Evolutionary conservation across 768 basidiomycete species (phyloP).

Genomic region (Leccinum broughii): DNA sequence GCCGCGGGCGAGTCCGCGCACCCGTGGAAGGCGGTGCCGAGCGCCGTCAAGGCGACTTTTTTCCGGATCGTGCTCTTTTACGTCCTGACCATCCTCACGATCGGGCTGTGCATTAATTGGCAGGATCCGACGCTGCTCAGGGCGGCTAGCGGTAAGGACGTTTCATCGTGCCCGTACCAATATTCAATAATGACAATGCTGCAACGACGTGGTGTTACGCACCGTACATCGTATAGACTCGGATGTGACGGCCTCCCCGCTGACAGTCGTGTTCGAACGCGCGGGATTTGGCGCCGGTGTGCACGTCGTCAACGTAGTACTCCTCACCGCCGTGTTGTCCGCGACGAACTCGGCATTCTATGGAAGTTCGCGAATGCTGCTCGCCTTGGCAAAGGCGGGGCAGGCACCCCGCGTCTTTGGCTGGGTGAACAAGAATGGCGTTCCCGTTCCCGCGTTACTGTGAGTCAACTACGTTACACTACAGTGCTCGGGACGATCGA

Average conservation of each 20-base stretch:
- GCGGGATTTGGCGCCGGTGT: slow-evolving; percentile 63
- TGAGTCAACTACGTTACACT: slow-evolving; percentile 32
- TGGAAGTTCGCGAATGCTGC: slow-evolving; percentile 61
- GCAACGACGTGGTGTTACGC: neutral
- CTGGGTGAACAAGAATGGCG: slow-evolving; percentile 62
- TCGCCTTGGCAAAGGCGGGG: slow-evolving; percentile 61
- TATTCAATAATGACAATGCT: neutral
- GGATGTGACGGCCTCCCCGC: slow-evolving; percentile 56
- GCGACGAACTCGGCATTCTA: slow-evolving; percentile 69
- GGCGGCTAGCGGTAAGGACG: slow-evolving; percentile 41
- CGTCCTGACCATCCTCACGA: slow-evolving; percentile 61
- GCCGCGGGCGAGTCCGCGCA: slow-evolving; percentile 71
- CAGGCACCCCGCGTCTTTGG: slow-evolving; percentile 67
- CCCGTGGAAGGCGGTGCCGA: slow-evolving; percentile 62
- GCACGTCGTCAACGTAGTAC: slow-evolving; percentile 65
- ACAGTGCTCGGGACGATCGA: neutral
- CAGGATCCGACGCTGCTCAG: slow-evolving; percentile 52
- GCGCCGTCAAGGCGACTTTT: slow-evolving; percentile 68
- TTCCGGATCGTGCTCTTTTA: slow-evolving; percentile 67
- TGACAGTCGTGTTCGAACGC: slow-evolving; percentile 62
- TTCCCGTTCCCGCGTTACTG: slow-evolving; percentile 58
- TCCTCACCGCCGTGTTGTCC: slow-evolving; percentile 64
- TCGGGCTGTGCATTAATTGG: slow-evolving; percentile 65
- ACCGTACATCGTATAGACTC: slow-evolving; percentile 33
- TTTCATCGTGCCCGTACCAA: neutral